phyloP scores from a whole-genome alignment of 495 filamentous ascomycete species.

The Talaromyces nanjingensis region DNA sequence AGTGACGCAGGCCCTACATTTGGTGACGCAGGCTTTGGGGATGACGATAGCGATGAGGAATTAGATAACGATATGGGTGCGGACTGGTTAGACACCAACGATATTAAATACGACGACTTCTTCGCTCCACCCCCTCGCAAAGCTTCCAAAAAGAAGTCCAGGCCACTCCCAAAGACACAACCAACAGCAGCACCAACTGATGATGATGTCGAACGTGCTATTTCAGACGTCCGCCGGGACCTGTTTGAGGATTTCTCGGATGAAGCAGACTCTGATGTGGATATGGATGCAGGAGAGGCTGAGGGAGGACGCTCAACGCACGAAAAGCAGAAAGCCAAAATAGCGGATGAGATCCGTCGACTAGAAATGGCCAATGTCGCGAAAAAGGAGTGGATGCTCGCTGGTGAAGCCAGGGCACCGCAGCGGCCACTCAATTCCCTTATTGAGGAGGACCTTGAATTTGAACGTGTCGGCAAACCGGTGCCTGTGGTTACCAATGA shows the following conservation, averaged over 20 bases:
- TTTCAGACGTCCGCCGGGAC: constrained; percentile 83
- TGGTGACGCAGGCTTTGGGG: constrained; percentile 57
- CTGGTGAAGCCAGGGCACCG: constrained; percentile 78
- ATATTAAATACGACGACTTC: constrained; percentile 83
- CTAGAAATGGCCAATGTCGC: constrained; percentile 86
- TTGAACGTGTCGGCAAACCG: constrained; percentile 92
- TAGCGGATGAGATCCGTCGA: constrained; percentile 82
- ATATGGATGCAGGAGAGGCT: constrained; percentile 24
- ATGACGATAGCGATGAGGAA: constrained; percentile 50
- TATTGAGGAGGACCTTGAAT: constrained; percentile 91
- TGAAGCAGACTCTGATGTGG: constrained; percentile 40
- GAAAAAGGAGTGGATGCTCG: constrained; percentile 84
- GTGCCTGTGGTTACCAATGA: constrained; percentile 93
- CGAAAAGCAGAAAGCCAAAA: constrained; percentile 75
- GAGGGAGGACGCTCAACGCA: constrained; percentile 65
- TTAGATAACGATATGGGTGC: constrained; percentile 34
- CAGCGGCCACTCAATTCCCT: constrained; percentile 86
- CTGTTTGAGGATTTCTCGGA: constrained; percentile 79
- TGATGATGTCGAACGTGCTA: constrained; percentile 73
- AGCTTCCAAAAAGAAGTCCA: constrained; percentile 41
- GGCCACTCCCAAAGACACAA: constrained; percentile 45
- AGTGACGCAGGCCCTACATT: constrained; percentile 72
- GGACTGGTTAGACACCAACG: constrained; percentile 65
- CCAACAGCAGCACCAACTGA: constrained; percentile 37
- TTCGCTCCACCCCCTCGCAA: constrained; percentile 79